Evolutionary conservation across 2,329 filamentous ascomycete genomes (phyloP), one percentile per base, ranked within the genome.

Genomic region (Aspergillus awamori): DNA sequence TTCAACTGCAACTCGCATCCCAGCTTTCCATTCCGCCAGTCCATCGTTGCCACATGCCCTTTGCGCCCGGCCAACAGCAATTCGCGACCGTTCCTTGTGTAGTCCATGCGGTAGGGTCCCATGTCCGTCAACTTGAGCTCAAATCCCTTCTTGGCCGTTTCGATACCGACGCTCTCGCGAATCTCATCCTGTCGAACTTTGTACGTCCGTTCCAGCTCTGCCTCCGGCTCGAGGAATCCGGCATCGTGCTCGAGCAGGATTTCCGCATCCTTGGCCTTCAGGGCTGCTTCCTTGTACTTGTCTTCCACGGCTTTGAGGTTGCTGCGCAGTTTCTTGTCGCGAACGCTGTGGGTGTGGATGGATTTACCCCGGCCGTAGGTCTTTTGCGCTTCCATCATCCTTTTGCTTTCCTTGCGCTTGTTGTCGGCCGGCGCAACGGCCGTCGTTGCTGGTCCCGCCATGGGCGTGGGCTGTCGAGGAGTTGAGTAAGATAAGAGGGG

Each of bases 1-100:
- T 89, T 87, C 64, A 99, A 83, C 74, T 99, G 92, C 65, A 98
- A 72, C 76, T 99, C 95, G 74, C 93, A 97, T 6, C 91, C 92
- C 62, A 97, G 81, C 76, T 93, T 97, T 45, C 93, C 94, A 68
- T 90, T 89, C 65, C 94, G 84, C 94, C 95, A 99, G 78, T 99
- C 93, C 87, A 98, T 96, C 0, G 91, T 94, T 59, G 95, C 94
- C 66, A 99, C 83, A 86, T 99, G 95, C 13, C 95, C 95, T 78
- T 97, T 97, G 62, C 92, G 84, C 28, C 95, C 93, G 11, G 89
- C 93, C 36, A 99, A 83, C 57, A 99, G 80, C 64, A 99, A 79
- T 70, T 96, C 89, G 66, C 91, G 86, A 52, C 95, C 95, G 72
- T 96, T 98, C 48, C 92, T 85, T 52, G 92, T 92, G 78, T 97